Evolutionary conservation across 2,329 filamentous ascomycete genomes (phyloP).

Genomic region (Apiospora aurea): DNA sequence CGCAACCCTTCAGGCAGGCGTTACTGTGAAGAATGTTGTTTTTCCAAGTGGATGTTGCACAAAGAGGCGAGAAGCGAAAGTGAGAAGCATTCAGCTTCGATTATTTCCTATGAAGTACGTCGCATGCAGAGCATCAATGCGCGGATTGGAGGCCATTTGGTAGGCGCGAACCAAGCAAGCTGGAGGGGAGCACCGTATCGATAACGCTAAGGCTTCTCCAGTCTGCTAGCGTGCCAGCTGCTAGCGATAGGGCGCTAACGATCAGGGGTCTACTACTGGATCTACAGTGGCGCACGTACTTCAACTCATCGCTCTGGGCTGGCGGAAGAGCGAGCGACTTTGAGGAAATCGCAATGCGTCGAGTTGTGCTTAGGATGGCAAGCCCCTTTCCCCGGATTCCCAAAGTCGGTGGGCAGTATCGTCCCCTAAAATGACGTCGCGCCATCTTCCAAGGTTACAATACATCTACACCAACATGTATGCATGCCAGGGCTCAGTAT

Average conservation of each 20-base stretch:
- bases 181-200: slow-evolving; percentile 5
- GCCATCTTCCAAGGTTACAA: too few species aligned
- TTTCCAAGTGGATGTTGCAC: not conserved
- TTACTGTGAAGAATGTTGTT: not conserved
- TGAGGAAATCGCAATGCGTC: not conserved
- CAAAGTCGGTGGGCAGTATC: not conserved
- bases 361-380: not conserved
- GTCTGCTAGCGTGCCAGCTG: not conserved
- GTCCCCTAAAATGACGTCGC: too few species aligned
- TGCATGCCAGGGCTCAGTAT: too few species aligned
- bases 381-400: not conserved
- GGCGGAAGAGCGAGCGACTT: too few species aligned
- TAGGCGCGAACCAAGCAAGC: not conserved
- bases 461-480: too few species aligned
- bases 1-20: not conserved
- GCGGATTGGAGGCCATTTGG: not conserved
- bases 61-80: not conserved
- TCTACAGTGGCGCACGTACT: too few species aligned
- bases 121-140: slow-evolving; percentile 3
- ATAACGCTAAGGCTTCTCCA: not conserved
- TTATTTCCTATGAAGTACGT: not conserved
- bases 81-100: not conserved
- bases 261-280: not conserved
- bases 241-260: not conserved
- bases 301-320: too few species aligned